phyloP scores from a whole-genome alignment of 352 stramenopile genomes.

The Phytophthora lateralis region DNA sequence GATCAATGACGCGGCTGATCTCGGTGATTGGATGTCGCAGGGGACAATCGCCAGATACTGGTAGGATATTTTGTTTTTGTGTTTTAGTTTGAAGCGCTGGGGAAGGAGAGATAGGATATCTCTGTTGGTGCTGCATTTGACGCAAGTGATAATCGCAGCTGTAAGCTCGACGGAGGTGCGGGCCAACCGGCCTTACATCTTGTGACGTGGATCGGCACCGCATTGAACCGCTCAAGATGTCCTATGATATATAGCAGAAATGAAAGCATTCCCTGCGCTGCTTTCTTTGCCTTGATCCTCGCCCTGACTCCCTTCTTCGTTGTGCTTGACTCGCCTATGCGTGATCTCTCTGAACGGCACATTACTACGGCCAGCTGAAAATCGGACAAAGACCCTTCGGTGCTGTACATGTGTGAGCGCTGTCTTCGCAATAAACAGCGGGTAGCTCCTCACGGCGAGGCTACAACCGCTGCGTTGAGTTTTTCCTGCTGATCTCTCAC shows the following conservation, averaged over 20 bases:
- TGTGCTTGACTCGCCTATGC: neutral
- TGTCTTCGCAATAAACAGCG: neutral
- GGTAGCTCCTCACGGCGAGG: neutral
- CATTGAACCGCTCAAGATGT: too few relatives aligned
- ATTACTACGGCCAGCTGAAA: neutral
- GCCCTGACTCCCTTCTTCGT: neutral
- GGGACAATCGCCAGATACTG: neutral
- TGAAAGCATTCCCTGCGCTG: too few relatives aligned
- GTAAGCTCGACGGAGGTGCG: too few relatives aligned
- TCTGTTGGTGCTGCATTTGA: too few relatives aligned
- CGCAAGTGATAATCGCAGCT: too few relatives aligned
- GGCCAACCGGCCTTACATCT: too few relatives aligned
- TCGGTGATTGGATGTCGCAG: conserved; percentile 4
- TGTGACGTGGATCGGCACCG: too few relatives aligned
- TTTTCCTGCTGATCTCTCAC: conserved; percentile 8
- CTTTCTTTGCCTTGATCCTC: neutral
- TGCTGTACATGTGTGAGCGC: neutral
- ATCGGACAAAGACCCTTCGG: neutral
- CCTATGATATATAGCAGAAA: too few relatives aligned
- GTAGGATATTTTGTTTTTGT: too few relatives aligned
- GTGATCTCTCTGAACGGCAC: neutral
- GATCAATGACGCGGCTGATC: neutral
- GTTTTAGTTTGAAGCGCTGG: too few relatives aligned
- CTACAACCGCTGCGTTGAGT: neutral
- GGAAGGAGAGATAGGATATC: too few relatives aligned